These are phyloP conservation scores for Periglandula ipomoeae DNA, from an alignment of 2,329 filamentous ascomycete species.

Conservation along the genomic window DNA sequence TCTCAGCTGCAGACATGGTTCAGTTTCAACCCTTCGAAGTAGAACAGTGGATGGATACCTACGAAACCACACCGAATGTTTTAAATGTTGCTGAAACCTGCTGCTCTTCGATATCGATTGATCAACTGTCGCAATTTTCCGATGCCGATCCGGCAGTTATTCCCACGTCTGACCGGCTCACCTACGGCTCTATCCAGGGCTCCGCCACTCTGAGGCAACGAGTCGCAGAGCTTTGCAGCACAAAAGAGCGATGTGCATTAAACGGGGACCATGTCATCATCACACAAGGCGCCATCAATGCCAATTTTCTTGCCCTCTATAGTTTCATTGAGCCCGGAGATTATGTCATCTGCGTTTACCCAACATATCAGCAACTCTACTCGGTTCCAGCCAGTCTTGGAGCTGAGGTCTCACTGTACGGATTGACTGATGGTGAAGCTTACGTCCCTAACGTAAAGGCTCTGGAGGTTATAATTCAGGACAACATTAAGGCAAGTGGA, in stretches of 20 bases:
- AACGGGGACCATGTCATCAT: conserved; percentile 58
- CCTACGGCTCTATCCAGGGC: conserved; percentile 66
- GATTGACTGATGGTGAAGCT: conserved; percentile 50
- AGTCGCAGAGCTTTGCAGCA: conserved; percentile 46
- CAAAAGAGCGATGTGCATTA: conserved; percentile 32
- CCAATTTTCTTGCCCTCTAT: conserved; percentile 77
- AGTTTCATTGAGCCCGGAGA: conserved; percentile 62
- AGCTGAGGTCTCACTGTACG: conserved; percentile 71
- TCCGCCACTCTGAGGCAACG: conserved; percentile 53
- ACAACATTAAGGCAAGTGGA: conserved; percentile 57
- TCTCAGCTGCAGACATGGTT: conserved; percentile 36
- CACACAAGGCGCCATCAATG: conserved; percentile 70
- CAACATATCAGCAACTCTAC: conserved; percentile 81
- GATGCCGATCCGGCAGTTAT: conserved; percentile 32
- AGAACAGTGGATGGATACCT: conserved; percentile 61
- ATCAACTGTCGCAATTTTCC: conserved; percentile 52
- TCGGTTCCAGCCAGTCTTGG: conserved; percentile 64
- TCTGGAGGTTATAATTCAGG: conserved; percentile 51
- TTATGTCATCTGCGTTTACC: conserved; percentile 79
- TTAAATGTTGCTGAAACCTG: conserved; percentile 75
- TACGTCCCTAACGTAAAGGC: conserved; percentile 61
- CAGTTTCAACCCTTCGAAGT: conserved; percentile 56
- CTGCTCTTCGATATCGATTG: conserved; percentile 62
- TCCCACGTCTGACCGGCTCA: conserved; percentile 48
- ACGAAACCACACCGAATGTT: conserved; percentile 45